phyloP scores from a whole-genome alignment of 2,329 filamentous ascomycete species.

The Fusarium burgessii region DNA sequence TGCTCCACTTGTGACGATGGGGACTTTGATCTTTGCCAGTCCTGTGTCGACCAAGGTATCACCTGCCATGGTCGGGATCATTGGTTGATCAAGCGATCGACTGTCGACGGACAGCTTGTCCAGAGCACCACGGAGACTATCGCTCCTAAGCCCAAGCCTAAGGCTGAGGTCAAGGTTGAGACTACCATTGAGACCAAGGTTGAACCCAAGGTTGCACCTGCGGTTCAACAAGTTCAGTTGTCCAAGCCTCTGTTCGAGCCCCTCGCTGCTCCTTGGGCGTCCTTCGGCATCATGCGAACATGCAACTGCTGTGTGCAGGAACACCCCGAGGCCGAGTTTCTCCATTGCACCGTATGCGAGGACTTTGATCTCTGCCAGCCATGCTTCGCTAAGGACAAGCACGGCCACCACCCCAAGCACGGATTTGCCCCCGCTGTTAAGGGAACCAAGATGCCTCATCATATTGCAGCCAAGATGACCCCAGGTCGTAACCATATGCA shows the following conservation, averaged over 20 bases:
- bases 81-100: constrained; percentile 93
- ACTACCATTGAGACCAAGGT: constrained; percentile 34
- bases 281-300: constrained; percentile 65
- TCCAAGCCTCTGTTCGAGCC: constrained; percentile 40
- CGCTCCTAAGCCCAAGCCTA: constrained; percentile 66
- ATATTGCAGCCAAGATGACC: constrained; percentile 75
- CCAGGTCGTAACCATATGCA: constrained; percentile 86
- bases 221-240: constrained; percentile 22
- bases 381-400: constrained; percentile 80
- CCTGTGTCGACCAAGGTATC: constrained; percentile 80
- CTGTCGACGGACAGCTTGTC: constrained; percentile 81
- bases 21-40: constrained; percentile 91
- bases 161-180: constrained; percentile 42
- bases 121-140: constrained; percentile 89
- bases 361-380: constrained; percentile 92
- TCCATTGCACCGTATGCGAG: constrained; percentile 86
- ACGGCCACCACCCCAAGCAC: constrained; percentile 93
- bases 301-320: constrained; percentile 77
- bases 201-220: constrained; percentile 41
- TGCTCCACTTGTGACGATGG: constrained; percentile 93
- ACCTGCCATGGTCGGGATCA: constrained; percentile 84
- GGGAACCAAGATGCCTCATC: constrained; percentile 69
- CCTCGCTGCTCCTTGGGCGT: constrained; percentile 35
- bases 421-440: constrained; percentile 77
- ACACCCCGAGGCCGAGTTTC: constrained; percentile 80